phyloP scores from a whole-genome alignment of 306 rosid genomes.

The Vigna reflexopilosa region DNA sequence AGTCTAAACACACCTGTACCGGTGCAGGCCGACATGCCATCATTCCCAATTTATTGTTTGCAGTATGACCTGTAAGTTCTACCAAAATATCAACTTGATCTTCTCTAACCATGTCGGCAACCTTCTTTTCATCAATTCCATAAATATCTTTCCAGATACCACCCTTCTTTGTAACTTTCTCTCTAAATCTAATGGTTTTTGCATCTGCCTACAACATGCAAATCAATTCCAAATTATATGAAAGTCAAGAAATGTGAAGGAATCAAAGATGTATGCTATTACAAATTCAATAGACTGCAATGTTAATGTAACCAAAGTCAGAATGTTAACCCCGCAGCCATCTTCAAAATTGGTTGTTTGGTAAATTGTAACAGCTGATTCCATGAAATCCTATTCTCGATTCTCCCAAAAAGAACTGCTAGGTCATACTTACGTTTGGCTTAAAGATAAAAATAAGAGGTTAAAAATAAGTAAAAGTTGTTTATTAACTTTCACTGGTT shows the following conservation, averaged over 20 bases:
- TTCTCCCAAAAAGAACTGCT: background rate
- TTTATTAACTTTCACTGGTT: no score
- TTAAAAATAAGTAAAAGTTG: no score
- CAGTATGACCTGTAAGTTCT: conserved; percentile 98
- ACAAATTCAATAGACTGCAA: background rate
- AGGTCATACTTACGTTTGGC: background rate
- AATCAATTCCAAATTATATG: conserved; percentile 35
- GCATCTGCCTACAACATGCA: conserved; percentile 83
- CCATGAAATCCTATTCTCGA: background rate
- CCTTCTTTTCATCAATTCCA: conserved; percentile 94
- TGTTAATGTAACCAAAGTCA: conserved; percentile 9
- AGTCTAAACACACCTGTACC: conserved; percentile 55
- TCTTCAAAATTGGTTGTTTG: background rate
- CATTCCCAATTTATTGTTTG: conserved; percentile 95
- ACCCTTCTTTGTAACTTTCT: conserved; percentile 80
- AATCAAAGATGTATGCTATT: background rate
- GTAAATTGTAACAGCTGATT: conserved; percentile 4
- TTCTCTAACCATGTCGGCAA: conserved; percentile 86
- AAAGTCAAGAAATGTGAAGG: background rate
- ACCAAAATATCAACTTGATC: conserved; percentile 94
- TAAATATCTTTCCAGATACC: conserved; percentile 96
- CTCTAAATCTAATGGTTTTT: conserved; percentile 89
- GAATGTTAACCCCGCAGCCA: conserved; percentile 20
- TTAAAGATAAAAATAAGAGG: no score
- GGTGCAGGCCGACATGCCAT: conserved; percentile 99